Evolutionary conservation across 768 basidiomycete genomes (phyloP), one percentile per base, ranked within the genome.

Genomic region (Coprinopsis cinerea): DNA sequence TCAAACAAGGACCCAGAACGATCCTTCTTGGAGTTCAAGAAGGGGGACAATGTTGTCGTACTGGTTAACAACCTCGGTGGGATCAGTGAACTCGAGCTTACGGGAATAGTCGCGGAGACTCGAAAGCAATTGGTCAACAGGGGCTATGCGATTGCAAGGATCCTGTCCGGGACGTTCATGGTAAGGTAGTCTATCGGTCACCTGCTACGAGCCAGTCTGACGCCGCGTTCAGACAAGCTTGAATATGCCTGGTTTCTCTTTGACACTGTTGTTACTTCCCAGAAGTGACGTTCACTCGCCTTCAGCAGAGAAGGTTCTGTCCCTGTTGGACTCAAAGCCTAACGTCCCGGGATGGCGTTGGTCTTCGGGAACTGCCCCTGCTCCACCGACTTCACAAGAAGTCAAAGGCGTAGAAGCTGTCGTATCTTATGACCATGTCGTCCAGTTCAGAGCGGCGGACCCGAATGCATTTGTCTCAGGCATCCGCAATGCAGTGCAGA

Each of bases 241-340:
- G 55, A 93, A 92, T 66, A 92, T 93, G 88, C 88, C 91, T 25
- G 92, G 92, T 2, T 89, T 94, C 64, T 92, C 90, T 14, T 70
- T 95, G 52, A 88, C 90, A 1, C 73, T 92, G 15, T 73, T 93
- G 14, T 77, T 90, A 7, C 78, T 95, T 9, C 88, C 92, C 0
- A 60, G 67, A 25, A 43, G 67, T 39, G 53, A 67, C 34, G 73
- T 76, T 22, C 48, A 65, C 1, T 59, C 63, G 30, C 65, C 69
- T 1, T 71, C 77, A 5, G 58, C 67, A 4, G 49, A 66, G 2
- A 49, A 73, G 1, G 60, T 92, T 43, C 72, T 91, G 15, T 78
- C 79, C 18, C 76, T 89, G 27, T 74, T 92, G 26, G 90, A 91
- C 56, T 82, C 82, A 32, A 70, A 70, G 20, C 66, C 82, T 5